Percentiles rank a stretch among this genome's conserved stretches.
phyloP scores from a whole-genome alignment of 345 rosid genomes.

The Gossypium australe region DNA sequence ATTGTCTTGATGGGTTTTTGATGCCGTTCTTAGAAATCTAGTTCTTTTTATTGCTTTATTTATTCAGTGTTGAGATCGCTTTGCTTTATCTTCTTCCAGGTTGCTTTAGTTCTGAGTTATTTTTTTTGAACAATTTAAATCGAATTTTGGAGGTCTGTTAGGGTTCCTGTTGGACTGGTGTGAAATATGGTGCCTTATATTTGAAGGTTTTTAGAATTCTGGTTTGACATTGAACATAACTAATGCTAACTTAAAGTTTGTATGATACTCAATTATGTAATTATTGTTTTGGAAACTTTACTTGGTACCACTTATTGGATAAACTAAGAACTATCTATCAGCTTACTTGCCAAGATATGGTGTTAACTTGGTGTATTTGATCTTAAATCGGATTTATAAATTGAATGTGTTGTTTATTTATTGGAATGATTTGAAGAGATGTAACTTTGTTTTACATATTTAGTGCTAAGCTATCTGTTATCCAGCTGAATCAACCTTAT shows the following conservation, averaged over 20 bases:
- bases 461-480: background rate
- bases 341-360: background rate
- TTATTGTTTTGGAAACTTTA: background rate
- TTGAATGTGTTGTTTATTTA: background rate
- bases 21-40: background rate
- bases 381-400: background rate
- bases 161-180: background rate
- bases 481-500: background rate
- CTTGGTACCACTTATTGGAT: background rate
- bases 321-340: background rate
- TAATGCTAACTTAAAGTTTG: background rate
- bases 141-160: background rate
- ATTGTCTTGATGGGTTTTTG: slow-evolving; percentile 1
- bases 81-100: slow-evolving; percentile 9
- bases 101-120: background rate
- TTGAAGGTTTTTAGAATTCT: background rate
- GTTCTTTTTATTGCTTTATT: background rate
- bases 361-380: background rate
- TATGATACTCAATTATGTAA: background rate
- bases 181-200: background rate
- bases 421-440: slow-evolving; percentile 1
- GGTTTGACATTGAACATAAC: background rate
- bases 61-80: slow-evolving; percentile 1
- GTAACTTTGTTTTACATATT: background rate
- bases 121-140: background rate